A percentile compares a stretch with the other conserved stretches of the same genome.
phyloP scores from a whole-genome alignment of 768 basidiomycete genomes.

The Boletus vinaceobasis region DNA sequence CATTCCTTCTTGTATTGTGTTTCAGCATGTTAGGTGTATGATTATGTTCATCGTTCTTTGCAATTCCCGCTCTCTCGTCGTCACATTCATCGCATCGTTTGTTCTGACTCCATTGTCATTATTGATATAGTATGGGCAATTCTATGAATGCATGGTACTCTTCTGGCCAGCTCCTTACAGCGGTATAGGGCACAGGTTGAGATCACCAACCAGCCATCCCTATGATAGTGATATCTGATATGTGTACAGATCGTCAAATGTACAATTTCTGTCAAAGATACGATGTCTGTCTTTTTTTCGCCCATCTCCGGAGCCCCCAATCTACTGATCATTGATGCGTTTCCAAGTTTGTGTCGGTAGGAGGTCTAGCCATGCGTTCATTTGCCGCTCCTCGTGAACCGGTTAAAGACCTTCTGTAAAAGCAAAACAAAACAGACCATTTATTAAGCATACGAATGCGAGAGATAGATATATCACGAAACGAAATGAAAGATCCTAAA shows the following conservation, averaged over 20 bases:
- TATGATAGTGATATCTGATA: background rate
- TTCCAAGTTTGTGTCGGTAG: background rate
- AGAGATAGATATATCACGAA: conserved; percentile 4
- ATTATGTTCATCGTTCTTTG: conserved; percentile 7
- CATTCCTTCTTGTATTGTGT: background rate
- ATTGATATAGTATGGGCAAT: conserved; percentile 25
- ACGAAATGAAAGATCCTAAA: background rate
- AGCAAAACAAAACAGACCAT: conserved; percentile 8
- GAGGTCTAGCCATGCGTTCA: conserved; percentile 6
- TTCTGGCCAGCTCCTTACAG: background rate
- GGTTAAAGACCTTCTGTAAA: conserved; percentile 29
- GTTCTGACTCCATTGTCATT: conserved; percentile 11
- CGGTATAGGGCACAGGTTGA: background rate
- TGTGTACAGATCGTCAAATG: conserved; percentile 2
- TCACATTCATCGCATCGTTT: background rate
- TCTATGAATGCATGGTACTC: conserved; percentile 9
- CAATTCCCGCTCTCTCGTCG: background rate
- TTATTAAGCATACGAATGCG: conserved; percentile 22
- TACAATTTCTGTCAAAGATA: conserved; percentile 4
- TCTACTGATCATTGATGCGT: background rate
- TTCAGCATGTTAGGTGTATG: conserved; percentile 22
- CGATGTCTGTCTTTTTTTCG: background rate
- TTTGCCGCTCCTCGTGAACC: conserved; percentile 24
- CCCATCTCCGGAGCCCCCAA: background rate
- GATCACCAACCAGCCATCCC: too few relatives aligned